These are phyloP conservation scores for Phialemoniopsis sp. DNA, from an alignment of 2,329 filamentous ascomycete genomes.

Conservation along the genomic window DNA sequence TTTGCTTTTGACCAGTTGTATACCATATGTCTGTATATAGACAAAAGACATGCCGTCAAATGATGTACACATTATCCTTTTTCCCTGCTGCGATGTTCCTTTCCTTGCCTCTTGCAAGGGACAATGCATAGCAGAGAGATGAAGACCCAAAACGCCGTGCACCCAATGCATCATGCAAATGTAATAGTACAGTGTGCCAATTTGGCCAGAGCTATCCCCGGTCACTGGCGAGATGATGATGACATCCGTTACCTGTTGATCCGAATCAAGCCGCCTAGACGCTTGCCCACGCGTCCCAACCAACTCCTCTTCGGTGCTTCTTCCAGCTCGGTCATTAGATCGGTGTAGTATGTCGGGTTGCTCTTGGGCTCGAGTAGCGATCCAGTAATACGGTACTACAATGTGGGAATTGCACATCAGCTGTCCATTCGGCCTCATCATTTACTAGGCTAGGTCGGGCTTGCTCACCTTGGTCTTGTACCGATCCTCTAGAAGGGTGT, in stretches of 20 bases:
- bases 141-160: no score
- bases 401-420: no score
- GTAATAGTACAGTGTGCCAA: no score
- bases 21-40: no score
- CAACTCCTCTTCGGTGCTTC: conserved; percentile 56
- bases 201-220: no score
- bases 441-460: no score
- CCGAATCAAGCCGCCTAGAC: conserved; percentile 55
- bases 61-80: no score
- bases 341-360: conserved; percentile 60
- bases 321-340: conserved; percentile 58
- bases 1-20: not conserved
- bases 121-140: no score
- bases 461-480: conserved; percentile 57
- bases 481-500: conserved; percentile 54
- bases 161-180: no score
- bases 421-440: no score
- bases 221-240: no score
- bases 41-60: no score
- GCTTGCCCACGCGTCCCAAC: conserved; percentile 46
- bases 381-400: conserved; percentile 44
- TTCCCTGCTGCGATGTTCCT: not conserved
- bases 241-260: conserved; percentile 23
- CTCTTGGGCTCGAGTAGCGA: conserved; percentile 53
- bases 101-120: not conserved